phyloP scores from a whole-genome alignment of 208 protist species.

The Acanthamoeba pearcei region DNA sequence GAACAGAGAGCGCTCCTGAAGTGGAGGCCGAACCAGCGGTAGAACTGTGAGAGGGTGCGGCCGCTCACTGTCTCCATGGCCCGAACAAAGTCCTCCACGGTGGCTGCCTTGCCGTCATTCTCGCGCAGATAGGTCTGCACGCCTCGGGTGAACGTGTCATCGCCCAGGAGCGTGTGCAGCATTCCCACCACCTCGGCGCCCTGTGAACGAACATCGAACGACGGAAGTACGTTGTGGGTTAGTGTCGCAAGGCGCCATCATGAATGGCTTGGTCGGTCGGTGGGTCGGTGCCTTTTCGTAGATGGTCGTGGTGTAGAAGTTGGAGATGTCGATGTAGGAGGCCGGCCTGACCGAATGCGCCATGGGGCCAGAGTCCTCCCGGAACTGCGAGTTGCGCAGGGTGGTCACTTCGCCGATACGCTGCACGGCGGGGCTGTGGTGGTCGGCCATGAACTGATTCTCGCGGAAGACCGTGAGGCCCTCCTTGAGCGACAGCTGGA shows the following conservation, averaged over 20 bases:
- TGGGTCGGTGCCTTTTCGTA: slow-evolving; percentile 80
- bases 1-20: too few relatives aligned
- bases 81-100: slow-evolving; percentile 74
- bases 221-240: neutral
- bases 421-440: slow-evolving; percentile 81
- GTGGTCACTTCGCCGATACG: slow-evolving; percentile 83
- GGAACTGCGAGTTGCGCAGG: slow-evolving; percentile 81
- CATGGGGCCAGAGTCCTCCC: slow-evolving; percentile 80
- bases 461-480: slow-evolving; percentile 89
- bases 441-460: slow-evolving; percentile 86
- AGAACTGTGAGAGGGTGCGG: slow-evolving; percentile 62
- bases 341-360: slow-evolving; percentile 84
- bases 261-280: too few relatives aligned
- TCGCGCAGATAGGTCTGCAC: slow-evolving; percentile 61
- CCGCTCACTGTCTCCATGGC: slow-evolving; percentile 74
- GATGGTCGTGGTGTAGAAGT: slow-evolving; percentile 88
- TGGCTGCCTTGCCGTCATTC: slow-evolving; percentile 68
- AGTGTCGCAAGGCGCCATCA: too few relatives aligned
- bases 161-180: slow-evolving; percentile 79
- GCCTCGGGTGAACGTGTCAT: slow-evolving; percentile 40
- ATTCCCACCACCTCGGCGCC: slow-evolving; percentile 84
- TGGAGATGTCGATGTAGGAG: slow-evolving; percentile 85
- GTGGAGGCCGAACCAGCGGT: slow-evolving; percentile 32
- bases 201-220: neutral
- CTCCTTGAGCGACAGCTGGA: slow-evolving; percentile 89